Evolutionary conservation across 768 basidiomycete genomes (phyloP).

Genomic region (Lanmaoa rubissima): DNA sequence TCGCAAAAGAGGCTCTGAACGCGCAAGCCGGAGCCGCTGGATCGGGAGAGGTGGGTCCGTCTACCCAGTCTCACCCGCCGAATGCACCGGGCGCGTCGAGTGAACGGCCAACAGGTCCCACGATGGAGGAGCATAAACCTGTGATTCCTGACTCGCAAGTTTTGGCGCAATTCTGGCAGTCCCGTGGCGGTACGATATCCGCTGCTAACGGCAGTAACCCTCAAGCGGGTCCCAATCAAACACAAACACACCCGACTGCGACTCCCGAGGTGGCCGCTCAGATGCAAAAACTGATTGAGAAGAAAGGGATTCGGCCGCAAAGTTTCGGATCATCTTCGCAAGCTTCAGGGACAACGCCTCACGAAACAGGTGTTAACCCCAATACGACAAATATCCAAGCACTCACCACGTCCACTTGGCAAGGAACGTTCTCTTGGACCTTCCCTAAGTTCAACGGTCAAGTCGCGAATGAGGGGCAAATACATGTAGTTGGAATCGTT

Average conservation of each 20-base stretch:
- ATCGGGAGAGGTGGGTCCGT: constrained; percentile 8
- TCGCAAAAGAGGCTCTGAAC: constrained; percentile 11
- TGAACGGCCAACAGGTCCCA: constrained; percentile 3
- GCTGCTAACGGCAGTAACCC: constrained; percentile 1
- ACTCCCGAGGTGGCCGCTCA: constrained; percentile 35
- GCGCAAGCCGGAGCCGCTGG: constrained; percentile 5
- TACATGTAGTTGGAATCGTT: constrained; percentile 33
- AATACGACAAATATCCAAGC: not conserved
- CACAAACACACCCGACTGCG: not conserved
- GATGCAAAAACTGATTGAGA: constrained; percentile 50
- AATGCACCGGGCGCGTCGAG: constrained; percentile 2
- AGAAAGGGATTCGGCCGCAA: constrained; percentile 35
- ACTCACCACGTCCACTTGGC: constrained; percentile 38
- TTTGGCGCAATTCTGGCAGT: constrained; percentile 29
- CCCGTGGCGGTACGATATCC: constrained; percentile 21
- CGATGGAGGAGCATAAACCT: constrained; percentile 23
- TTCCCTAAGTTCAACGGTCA: constrained; percentile 33
- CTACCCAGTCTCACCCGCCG: constrained; percentile 9
- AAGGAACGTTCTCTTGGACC: constrained; percentile 47
- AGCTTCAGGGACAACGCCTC: constrained; percentile 16
- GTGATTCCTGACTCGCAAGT: constrained; percentile 23
- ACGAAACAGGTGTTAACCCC: constrained; percentile 6
- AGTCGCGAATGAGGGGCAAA: constrained; percentile 38
- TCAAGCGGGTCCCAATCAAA: constrained; percentile 17
- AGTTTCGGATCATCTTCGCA: constrained; percentile 16